Conservation (phyloP, 192 early-diverging fungal genomes). For the Backusella tuberculispora region DNA sequence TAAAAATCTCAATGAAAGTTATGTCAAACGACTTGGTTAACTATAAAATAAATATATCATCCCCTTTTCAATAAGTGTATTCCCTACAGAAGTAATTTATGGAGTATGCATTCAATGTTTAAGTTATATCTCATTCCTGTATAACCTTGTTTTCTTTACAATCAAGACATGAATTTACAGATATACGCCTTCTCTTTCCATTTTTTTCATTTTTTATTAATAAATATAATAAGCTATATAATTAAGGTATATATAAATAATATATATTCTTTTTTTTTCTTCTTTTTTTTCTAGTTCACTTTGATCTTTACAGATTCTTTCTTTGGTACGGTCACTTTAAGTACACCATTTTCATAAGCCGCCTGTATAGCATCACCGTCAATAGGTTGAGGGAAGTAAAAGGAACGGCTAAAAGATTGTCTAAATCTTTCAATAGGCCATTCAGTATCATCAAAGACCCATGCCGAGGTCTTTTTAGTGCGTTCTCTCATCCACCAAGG, state of each 20-base stretch:
- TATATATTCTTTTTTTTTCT: neutral
- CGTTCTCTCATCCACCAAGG: constrained; percentile 10
- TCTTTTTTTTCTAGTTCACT: neutral
- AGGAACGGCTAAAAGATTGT: neutral
- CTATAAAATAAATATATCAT: too few relatives aligned
- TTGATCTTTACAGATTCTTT: neutral
- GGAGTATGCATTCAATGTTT: too few relatives aligned
- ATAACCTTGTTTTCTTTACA: too few relatives aligned
- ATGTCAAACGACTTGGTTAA: too few relatives aligned
- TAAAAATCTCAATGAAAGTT: too few relatives aligned
- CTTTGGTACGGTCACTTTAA: neutral
- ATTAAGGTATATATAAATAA: neutral
- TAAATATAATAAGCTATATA: neutral
- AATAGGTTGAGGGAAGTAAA: neutral
- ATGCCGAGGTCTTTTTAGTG: neutral
- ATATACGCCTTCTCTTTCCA: neutral
- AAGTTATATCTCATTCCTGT: too few relatives aligned
- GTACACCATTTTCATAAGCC: constrained; percentile 6
- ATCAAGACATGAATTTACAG: too few relatives aligned
- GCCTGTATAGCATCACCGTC: constrained; percentile 3
- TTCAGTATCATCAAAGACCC: constrained; percentile 4
- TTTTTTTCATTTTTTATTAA: neutral
- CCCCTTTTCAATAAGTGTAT: too few relatives aligned
- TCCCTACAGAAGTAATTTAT: too few relatives aligned
- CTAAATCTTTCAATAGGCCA: neutral